Evolutionary conservation across 2,329 filamentous ascomycete genomes (phyloP), one percentile per base, ranked within the genome.

Genomic region (Pyrenophora tritici-repentis): DNA sequence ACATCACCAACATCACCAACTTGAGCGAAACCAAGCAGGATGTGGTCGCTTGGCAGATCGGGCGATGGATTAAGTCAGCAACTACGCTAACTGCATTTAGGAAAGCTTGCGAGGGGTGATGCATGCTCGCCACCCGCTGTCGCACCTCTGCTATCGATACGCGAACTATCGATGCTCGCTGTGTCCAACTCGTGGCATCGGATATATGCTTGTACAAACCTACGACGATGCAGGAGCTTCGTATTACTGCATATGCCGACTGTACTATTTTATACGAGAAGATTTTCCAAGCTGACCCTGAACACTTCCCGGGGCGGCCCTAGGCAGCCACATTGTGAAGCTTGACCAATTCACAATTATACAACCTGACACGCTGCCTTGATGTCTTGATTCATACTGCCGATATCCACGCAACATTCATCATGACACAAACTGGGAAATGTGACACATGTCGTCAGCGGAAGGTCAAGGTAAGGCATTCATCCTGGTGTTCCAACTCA

Each of bases 371-470:
- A n/a, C 6, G 24, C n/a, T 3, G 6, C 20, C 9, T 7, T 20
- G 10, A 17, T 14, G 14, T 18, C n/a, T 12, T 6, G 10, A 34
- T 22, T 16, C 6, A 4, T 1, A 6, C 8, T n/a, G 22, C 24
- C 12, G 3, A 16, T 24, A 13, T 9, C 4, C 8, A 3, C 6
- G 4, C 1, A 16, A 8, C 12, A 2, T 6, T 20, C 9, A 22
- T 14, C 4, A 70, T 70, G 67, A 70, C 67, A 4, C 64, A 63
- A 35, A 62, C 62, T 3, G 66, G 66, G 12, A 70, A 70, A 53
- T 70, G 67, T 41, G 65, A 68, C 37, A 68, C 54, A 3, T 70
- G 67, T 50, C 59, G 67, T 29, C 57, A 58, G 37, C 62, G 67
- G 9, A 70, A 70, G 44, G 67, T 70, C 34, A 70, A 69, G 61